Percentiles rank a stretch among this genome's conserved stretches.
Conservation (phyloP, 129 eudicot genomes). For the Cynara cardunculus region DNA sequence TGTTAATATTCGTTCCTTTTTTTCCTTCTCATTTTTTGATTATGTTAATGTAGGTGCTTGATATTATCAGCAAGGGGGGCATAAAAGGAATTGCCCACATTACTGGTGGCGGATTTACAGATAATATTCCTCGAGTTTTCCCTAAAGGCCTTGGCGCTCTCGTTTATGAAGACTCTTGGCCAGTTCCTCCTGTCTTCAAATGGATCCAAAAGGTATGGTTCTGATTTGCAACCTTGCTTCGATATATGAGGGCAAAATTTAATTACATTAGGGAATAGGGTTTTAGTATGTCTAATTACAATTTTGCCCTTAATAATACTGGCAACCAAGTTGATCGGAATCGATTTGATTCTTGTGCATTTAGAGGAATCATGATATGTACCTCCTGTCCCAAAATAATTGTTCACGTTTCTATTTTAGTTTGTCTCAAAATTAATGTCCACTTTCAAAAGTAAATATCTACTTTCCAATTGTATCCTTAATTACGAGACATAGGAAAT, state of each 20-base stretch:
- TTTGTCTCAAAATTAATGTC: not conserved
- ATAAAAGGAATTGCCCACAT: constrained; percentile 96
- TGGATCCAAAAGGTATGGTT: constrained; percentile 81
- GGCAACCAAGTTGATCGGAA: not conserved
- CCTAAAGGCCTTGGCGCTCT: constrained; percentile 89
- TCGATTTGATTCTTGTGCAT: not conserved
- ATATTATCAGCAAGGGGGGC: constrained; percentile 79
- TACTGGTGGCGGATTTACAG: constrained; percentile 95
- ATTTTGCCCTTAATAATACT: too few relatives aligned
- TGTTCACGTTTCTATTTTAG: not conserved
- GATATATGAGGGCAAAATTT: too few relatives aligned
- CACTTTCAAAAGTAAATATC: too few relatives aligned
- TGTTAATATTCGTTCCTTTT: not conserved
- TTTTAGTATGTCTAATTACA: too few relatives aligned
- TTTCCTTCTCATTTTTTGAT: not conserved
- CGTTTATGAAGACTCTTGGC: constrained; percentile 66
- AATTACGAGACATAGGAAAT: not conserved
- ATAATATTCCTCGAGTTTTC: constrained; percentile 90
- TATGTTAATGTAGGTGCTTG: constrained; percentile 61
- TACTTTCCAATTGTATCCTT: not conserved
- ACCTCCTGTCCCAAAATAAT: not conserved
- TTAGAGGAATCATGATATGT: not conserved
- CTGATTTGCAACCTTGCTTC: not conserved
- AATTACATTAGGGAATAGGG: too few relatives aligned
- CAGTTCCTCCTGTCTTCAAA: constrained; percentile 80